Base-by-base conservation (phyloP, 306 rosid species). In the Gastrolobium bilobum region DNA sequence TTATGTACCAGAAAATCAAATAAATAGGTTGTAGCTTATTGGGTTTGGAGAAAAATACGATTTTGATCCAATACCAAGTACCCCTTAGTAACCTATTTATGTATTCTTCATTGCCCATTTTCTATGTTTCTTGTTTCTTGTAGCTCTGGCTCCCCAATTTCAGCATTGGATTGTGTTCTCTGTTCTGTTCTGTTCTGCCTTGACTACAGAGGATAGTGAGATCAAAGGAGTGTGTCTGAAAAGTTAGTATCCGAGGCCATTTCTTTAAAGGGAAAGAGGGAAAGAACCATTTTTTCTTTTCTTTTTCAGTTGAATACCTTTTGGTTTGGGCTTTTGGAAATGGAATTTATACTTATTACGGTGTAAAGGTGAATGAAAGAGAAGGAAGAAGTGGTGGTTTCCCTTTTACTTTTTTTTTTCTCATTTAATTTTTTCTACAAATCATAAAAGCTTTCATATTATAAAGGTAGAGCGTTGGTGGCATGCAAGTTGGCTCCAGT, bases 161-260 rank as follows among this genome's bases (percentile, higher is more conserved):
- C 46, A 53, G 67, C 62, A 54, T 56, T 39, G 51, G 74, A 52
- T 58, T 64, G 74, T 68, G 69, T 42, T 79, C 78, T 53, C 11
- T 75, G 14, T 44, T 75, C 8, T 75, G 14, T 44, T 75, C 8
- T 54, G 26, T 42, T 58, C 14, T 85, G 4, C 33, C 51, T 43
- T 81, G 70, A 53, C 53, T 73, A 67, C 82, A 64, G 87, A 71
- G 63, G 47, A 68, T 50, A 82, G 71, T 51, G 80, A 48, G 87
- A 70, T 86, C 58, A 77, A 83, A 81, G 77, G 78, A 50, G 77
- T 52, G 59, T 46, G 58, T 68, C 62, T 60, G 82, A 61, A 89
- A 85, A 80, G 87, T 75, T 77, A 83, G 97, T 79, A 89, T 91
- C 97, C 93, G 81, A 91, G 89, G 96, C 92, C 71, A 71, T 40